Evolutionary conservation across 225 moss, liverwort and hornwort genomes (phyloP), one percentile per base, ranked within the genome.

Genomic region (Pseudoscleropodium purum): DNA sequence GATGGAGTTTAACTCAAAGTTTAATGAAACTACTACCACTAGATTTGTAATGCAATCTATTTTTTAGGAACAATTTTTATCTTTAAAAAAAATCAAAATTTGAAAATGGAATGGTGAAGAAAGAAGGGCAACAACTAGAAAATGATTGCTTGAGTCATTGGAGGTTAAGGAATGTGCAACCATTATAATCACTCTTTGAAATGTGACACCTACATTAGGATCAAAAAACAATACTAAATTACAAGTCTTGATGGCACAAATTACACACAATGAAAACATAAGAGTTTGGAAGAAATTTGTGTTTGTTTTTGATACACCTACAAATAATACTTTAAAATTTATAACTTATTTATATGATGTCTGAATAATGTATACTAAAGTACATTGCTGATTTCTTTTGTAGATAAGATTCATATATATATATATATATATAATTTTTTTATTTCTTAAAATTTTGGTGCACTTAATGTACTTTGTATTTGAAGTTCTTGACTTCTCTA

Each of bases 221-320:
- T 23, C 2, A 14, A 23, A 36, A 77, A 54, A 9, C 15, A 20
- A 31, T 13, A 51, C 0, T 13, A 6, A 51, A 51, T 14, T 2
- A 1, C 1, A 36, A 8, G 54, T 36, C 15, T 15, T 52, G 15
- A 36, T 77, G 36, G 54, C 2, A 36, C 14, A 14, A 23, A 2
- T 15, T 52, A 2, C 23, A 52, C 0, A 52, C 23, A 36, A 36
- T 77, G 13, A 77, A 23, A 52, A 14, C 1, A 23, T 14, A 77
- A 52, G 14, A 52, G 2, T 52, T 77, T 9, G 3, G 6, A 36
- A 34, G 23, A 21, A 36, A 1, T 1, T 51, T 0, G 3, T 77
- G 15, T 14, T 11, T 23, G 5, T 77, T 77, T 77, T 15, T 36
- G 5, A 6, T 77, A 24, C 15, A 77, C 0, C 5, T 54, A 36